Conservation (phyloP, 2,329 filamentous ascomycete species). For the Aspergillus ruber region DNA sequence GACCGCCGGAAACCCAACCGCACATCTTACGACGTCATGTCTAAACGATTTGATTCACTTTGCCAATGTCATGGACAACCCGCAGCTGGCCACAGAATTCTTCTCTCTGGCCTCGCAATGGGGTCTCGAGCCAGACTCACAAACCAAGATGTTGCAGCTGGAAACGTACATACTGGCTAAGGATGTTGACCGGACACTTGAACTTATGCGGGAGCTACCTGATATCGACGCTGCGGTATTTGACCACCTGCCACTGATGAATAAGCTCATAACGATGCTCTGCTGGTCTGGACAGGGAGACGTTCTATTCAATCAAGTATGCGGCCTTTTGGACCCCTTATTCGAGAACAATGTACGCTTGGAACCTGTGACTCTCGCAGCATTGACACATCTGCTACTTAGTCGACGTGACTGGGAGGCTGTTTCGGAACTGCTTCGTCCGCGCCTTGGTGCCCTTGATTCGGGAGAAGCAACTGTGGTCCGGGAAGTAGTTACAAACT, state of each 20-base stretch:
- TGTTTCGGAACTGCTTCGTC: slow-evolving; percentile 74
- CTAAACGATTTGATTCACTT: slow-evolving; percentile 71
- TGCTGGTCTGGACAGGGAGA: slow-evolving; percentile 48
- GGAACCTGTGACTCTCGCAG: slow-evolving; percentile 66
- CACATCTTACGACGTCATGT: slow-evolving; percentile 59
- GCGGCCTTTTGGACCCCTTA: slow-evolving; percentile 65
- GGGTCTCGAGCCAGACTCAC: slow-evolving; percentile 59
- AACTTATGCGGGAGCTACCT: slow-evolving; percentile 49
- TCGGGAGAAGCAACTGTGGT: slow-evolving; percentile 60
- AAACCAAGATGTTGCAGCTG: slow-evolving; percentile 68
- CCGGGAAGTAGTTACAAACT: slow-evolving; percentile 59
- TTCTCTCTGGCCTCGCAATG: slow-evolving; percentile 60
- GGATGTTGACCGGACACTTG: slow-evolving; percentile 58
- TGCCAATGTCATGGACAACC: slow-evolving; percentile 63
- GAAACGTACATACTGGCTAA: slow-evolving; percentile 66
- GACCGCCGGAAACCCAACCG: slow-evolving; percentile 41
- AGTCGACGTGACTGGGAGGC: slow-evolving; percentile 70
- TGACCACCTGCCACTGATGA: slow-evolving; percentile 59
- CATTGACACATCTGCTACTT: slow-evolving; percentile 68
- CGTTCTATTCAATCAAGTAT: slow-evolving; percentile 63
- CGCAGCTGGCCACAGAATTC: slow-evolving; percentile 67
- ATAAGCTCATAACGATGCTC: slow-evolving; percentile 65
- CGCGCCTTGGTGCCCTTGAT: slow-evolving; percentile 42
- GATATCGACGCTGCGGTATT: slow-evolving; percentile 50
- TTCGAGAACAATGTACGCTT: slow-evolving; percentile 64